A percentile compares a stretch with the other conserved stretches of the same genome.
phyloP scores from a whole-genome alignment of 1,284 basidiomycete species.

The Leccinum angustisporum region DNA sequence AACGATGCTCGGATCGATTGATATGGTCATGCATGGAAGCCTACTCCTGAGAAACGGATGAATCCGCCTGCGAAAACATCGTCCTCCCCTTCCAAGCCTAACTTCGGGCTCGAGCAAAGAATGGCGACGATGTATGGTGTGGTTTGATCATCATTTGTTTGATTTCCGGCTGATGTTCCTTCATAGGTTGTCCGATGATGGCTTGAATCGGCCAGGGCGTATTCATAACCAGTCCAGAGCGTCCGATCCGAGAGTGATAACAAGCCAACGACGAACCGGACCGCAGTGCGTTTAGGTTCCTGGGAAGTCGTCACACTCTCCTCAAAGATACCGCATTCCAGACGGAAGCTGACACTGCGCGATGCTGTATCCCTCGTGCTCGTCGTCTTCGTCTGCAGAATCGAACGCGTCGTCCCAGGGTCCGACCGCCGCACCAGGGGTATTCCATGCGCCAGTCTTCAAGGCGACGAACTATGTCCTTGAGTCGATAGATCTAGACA shows the following conservation, averaged over 20 bases:
- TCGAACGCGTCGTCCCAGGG: conserved; percentile 13
- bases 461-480: conserved; percentile 15
- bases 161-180: not conserved
- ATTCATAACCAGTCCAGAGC: conserved; percentile 17
- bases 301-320: not conserved
- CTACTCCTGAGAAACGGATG: not conserved
- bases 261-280: not conserved
- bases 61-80: not conserved
- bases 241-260: not conserved
- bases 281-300: not conserved
- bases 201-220: conserved; percentile 8
- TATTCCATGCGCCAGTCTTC: conserved; percentile 10
- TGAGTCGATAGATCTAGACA: conserved; percentile 11
- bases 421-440: conserved; percentile 15
- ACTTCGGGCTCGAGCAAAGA: not conserved
- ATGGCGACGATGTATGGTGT: not conserved
- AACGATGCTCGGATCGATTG: conserved; percentile 5
- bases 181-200: conserved; percentile 3
- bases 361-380: conserved; percentile 13
- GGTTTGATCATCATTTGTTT: not conserved
- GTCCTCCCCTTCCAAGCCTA: not conserved
- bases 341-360: conserved; percentile 10
- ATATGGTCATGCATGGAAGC: conserved; percentile 28
- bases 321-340: not conserved
- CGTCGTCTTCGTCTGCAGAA: conserved; percentile 14